phyloP scores from a whole-genome alignment of 129 eudicot genomes.

The Arctium minus region DNA sequence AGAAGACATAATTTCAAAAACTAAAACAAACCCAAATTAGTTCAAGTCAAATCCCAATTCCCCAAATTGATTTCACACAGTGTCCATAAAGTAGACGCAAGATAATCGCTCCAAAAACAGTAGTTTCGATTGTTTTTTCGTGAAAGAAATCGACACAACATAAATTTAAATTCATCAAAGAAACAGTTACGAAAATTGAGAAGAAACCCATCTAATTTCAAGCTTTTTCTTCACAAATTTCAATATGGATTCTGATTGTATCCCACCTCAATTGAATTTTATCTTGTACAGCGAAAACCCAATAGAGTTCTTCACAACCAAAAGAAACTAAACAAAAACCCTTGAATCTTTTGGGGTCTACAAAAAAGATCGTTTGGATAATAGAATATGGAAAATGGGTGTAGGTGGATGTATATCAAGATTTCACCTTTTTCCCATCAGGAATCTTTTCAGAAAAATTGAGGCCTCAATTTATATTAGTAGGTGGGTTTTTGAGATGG shows the following conservation, averaged over 20 bases:
- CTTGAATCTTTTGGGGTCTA: conserved; percentile 13
- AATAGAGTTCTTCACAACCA: neutral
- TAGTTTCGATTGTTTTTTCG: conserved; percentile 2
- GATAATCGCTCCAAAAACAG: neutral
- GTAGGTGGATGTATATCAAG: conserved; percentile 13
- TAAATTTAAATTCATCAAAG: neutral
- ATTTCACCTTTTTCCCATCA: neutral
- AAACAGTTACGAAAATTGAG: neutral
- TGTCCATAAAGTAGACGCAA: neutral
- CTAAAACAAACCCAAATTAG: conserved; percentile 19
- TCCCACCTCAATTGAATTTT: neutral
- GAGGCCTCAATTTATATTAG: conserved; percentile 13
- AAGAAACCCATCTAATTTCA: conserved; percentile 16
- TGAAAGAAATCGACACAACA: conserved; percentile 12
- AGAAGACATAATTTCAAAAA: neutral
- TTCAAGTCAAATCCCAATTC: conserved; percentile 7
- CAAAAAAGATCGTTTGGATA: neutral
- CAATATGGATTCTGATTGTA: neutral
- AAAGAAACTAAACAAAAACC: neutral
- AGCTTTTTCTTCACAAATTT: conserved; percentile 2
- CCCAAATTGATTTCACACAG: conserved; percentile 7
- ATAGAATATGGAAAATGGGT: conserved; percentile 13
- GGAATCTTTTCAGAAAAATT: neutral
- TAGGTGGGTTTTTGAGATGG: conserved; percentile 16
- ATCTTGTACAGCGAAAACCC: neutral